Evolutionary conservation across 78 protist species (phyloP).

Genomic region (Mastigamoeba balamuthi): DNA sequence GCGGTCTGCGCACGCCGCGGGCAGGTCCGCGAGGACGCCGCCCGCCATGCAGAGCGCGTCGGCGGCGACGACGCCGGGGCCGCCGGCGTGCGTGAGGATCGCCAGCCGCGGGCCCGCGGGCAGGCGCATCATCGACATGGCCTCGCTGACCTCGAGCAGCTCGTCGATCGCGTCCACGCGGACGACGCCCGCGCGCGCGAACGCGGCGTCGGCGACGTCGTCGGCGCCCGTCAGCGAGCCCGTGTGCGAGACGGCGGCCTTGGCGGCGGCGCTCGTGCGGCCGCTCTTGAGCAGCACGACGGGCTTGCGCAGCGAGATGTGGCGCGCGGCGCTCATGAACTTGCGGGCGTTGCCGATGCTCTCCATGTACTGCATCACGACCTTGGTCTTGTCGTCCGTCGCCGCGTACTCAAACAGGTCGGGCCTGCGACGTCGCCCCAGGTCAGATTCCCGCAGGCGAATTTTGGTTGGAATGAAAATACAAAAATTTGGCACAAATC

Average conservation of each 20-base stretch:
- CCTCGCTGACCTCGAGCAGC: background rate
- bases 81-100: background rate
- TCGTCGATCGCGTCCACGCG: background rate
- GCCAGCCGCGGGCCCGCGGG: background rate
- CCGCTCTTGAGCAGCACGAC: background rate
- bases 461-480: no score
- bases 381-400: background rate
- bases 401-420: background rate
- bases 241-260: background rate
- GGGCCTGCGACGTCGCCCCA: background rate
- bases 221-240: background rate
- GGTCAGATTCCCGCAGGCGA: no score
- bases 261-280: background rate
- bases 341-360: background rate
- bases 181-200: background rate
- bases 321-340: background rate
- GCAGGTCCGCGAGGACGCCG: background rate
- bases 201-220: background rate
- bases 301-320: background rate
- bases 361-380: background rate
- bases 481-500: background rate
- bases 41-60: no score
- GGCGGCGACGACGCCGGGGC: background rate
- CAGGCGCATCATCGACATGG: background rate
- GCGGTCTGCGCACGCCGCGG: background rate